Base-by-base conservation (phyloP, 1,139 yeast genomes). In the Chernovozyma sophiae-reginae region DNA sequence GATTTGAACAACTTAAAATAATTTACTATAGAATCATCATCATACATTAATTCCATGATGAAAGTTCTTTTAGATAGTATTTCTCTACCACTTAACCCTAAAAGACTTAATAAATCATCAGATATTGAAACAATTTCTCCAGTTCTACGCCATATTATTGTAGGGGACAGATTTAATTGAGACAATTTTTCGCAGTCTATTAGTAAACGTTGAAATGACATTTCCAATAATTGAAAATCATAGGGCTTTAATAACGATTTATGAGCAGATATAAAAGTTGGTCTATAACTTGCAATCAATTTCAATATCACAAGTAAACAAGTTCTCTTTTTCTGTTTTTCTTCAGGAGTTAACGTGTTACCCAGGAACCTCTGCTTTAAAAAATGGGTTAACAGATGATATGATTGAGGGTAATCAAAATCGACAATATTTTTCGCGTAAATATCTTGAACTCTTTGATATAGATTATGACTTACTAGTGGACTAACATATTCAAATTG, bases 61-160 rank as follows among this genome's bases (percentile, higher is more conserved):
- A 64, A 77, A 0, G 81, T 75, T 36, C 81, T 53, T 44, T 75
- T 74, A 28, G 76, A 68, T 17, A 76, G 53, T 13, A 76, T 60
- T 30, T 74, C 74, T 42, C 65, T 62, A 39, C 68, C 52, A 31
- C 68, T 65, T 49, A 72, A 68, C 2, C 85, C 83, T n/a, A 86
- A 70, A 43, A 83, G 60, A 13, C 79, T 74, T 14, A 80, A 70
- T 48, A 82, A 70, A 48, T 82, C 89, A 43, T 80, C 79, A 6
- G 86, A 79, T 19, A 81, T 73, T 13, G 81, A 81, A 10, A 81
- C 86, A 29, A 83, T 77, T 52, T 83, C 90, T 5, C 90, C 89
- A 0, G 90, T 80, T 32, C 90, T 63, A 49, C 90, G 67, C 90
- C 90, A 83, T 45, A 82, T 81, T 10, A 82, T 77, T 3, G 87